Evolutionary conservation across 2,329 filamentous ascomycete species (phyloP).

Genomic region (Fusarium burgessii): DNA sequence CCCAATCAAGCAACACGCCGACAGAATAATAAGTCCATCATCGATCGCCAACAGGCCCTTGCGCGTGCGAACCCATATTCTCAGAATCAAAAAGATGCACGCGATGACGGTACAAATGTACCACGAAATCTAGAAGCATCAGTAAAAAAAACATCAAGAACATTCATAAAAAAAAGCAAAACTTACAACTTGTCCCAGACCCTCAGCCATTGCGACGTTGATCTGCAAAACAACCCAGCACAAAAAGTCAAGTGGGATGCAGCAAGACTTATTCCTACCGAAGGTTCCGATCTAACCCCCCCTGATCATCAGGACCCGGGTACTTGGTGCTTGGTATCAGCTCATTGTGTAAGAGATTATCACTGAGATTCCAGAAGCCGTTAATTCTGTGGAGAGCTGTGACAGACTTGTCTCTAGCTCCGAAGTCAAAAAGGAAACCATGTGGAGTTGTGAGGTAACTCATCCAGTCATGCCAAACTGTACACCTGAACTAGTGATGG

Average conservation of each 20-base stretch:
- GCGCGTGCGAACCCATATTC: conserved; percentile 38
- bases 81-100: conserved; percentile 29
- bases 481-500: background rate
- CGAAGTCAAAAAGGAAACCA: conserved; percentile 12
- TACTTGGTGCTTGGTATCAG: background rate
- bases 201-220: conserved; percentile 41
- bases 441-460: background rate
- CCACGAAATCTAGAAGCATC: conserved; percentile 37
- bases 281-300: background rate
- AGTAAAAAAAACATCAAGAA: background rate
- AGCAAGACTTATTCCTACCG: conserved; percentile 32
- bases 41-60: conserved; percentile 34
- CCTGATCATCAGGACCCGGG: background rate
- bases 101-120: conserved; percentile 41
- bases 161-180: background rate
- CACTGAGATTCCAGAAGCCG: background rate
- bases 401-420: background rate
- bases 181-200: conserved; percentile 42
- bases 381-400: background rate
- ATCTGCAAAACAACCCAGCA: conserved; percentile 9
- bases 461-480: background rate
- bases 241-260: conserved; percentile 4
- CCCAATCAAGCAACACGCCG: conserved; percentile 38
- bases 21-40: conserved; percentile 35
- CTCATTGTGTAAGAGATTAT: background rate